Evolutionary conservation across 352 stramenopile genomes (phyloP), one percentile per base, ranked within the genome.

Genomic region (Phytophthora syringae): DNA sequence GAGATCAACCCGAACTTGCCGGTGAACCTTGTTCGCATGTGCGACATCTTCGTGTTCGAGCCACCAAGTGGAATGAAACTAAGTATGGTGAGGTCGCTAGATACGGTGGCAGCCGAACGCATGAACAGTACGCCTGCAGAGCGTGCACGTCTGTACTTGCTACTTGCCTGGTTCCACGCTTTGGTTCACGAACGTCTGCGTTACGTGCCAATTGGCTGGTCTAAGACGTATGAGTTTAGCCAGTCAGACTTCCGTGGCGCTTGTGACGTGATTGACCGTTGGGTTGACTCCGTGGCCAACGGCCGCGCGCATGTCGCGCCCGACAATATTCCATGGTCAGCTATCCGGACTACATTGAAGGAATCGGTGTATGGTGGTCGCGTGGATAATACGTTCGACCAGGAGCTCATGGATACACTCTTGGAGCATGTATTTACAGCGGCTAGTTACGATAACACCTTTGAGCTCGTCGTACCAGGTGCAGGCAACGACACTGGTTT

Each of bases 171-270:
- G 96, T 96, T 99, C 57, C 98, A 99, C 70, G 97, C 98, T 0
- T 86, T 99, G 11, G 92, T 99, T 34, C 93, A 99, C 70, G 98
- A 99, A 76, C 88, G 98, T 12, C 77, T 99, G 44, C 92, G 97
- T 9, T 99, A 99, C 75, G 93, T 97, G 13, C 97, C 98, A 21
- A 87, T 98, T 27, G 98, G 98, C 15, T 99, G 97, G 97, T 98
- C 92, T 18, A 98, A 99, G 66, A 85, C 81, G 15, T 99, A 99
- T 75, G 98, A 99, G 64, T 99, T 99, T 73, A 99, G 93, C 44
- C 97, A 99, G 74, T 97, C 97, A 5, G 98, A 99, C 80, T 97
- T 98, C 48, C 85, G 84, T 52, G 98, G 98, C 58, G 96, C 97
- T 9, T 92, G 99, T 47, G 94, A 99, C 77, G 97, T 99, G 13